These are phyloP conservation scores for Suillus fuscotomentosus DNA, from an alignment of 768 basidiomycete species.

Conservation along the genomic window DNA sequence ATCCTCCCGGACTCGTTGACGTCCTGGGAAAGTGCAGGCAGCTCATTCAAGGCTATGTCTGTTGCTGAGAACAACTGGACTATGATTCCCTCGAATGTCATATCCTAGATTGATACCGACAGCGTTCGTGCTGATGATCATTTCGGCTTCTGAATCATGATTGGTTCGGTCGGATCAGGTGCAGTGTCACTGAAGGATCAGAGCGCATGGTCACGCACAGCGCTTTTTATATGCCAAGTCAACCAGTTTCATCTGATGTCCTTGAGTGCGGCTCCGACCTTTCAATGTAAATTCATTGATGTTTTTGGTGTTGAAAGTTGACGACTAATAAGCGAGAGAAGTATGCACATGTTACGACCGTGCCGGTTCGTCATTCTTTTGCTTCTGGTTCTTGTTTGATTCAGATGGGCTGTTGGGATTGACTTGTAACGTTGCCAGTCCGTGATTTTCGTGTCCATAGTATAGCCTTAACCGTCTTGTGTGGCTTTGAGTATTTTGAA, in stretches of 20 bases:
- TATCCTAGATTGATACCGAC: not conserved
- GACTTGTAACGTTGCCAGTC: not conserved
- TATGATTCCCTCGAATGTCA: constrained; percentile 1
- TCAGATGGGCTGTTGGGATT: not conserved
- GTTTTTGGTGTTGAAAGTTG: not conserved
- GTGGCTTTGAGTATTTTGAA: not conserved
- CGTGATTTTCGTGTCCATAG: not conserved
- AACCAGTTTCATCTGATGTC: not conserved
- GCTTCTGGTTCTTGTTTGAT: not conserved
- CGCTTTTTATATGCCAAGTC: not conserved
- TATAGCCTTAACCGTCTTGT: not conserved
- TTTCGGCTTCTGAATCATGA: not conserved
- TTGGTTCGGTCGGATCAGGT: constrained; percentile 2
- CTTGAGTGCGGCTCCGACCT: not conserved
- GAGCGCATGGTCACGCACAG: not conserved
- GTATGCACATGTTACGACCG: not conserved
- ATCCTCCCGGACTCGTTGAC: not conserved
- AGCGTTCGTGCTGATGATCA: not conserved
- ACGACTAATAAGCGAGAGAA: constrained; percentile 1
- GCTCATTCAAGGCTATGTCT: not conserved
- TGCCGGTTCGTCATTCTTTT: constrained; percentile 1
- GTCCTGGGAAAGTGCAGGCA: not conserved
- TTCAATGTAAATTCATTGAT: not conserved
- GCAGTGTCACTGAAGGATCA: not conserved
- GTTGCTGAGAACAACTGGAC: not conserved